Base-by-base conservation (phyloP, 331 rosid genomes). In the Rhamnella rubrinervis region DNA sequence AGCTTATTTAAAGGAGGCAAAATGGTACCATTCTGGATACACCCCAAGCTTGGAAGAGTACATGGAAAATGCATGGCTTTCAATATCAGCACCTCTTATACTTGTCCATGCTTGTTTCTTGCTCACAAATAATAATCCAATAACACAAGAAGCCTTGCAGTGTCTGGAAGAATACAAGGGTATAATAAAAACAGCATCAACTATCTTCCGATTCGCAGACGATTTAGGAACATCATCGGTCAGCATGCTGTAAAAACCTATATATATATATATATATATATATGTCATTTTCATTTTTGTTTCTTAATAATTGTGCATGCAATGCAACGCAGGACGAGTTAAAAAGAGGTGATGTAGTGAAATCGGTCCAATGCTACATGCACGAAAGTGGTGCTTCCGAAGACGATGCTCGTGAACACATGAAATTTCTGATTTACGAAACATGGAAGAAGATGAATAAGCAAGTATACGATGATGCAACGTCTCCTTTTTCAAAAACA, bases 361-460 rank as follows among this genome's bases (percentile, higher is more conserved):
- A 76, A 20, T 63, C 78, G 47, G 55, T 72, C 6, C 73, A 76
- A 39, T 81, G 81, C 38, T 76, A 76, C 58, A 72, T 72, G 82
- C 57, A 58, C 2, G 77, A 81, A 72, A 68, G 1, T 31, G 59
- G 70, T 19, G 73, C 59, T 6, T 21, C 59, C 37, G 64, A 81
- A 72, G 66, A 6, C 8, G 63, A 68, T 1, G 79, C 81, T 8
- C 19, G 67, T 17, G 72, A 76, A 21, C 58, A 76, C 55, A 1
- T 81, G 49, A 75, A 52, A 11, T 39, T 19, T 35, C n/a, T 79
- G 39, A 65, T 75, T 1, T 5, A 4, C 23, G 21, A 18, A 59
- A 14, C 59, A 0, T 81, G 76, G 85, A 76, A 76, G 53, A 66
- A 68, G 61, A 51, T 81, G 70, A 76, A 81, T 23, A 21, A 68